Conservation (phyloP, 495 filamentous ascomycete genomes). For the Extremus antarcticus region DNA sequence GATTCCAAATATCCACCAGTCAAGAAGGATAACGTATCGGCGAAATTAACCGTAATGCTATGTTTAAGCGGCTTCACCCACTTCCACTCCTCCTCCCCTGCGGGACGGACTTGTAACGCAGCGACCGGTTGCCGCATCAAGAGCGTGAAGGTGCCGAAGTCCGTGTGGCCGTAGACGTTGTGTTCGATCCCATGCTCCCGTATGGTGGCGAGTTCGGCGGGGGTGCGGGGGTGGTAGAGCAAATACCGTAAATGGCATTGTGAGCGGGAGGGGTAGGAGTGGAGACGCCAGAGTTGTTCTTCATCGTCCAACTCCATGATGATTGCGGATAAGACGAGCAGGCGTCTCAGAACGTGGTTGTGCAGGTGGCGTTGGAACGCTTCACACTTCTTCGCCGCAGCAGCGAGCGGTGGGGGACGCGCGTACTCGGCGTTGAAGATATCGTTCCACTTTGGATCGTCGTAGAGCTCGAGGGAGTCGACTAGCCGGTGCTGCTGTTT, state of each 20-base stretch:
- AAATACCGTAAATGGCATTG: slow-evolving; percentile 44
- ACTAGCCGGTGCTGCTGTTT: not conserved
- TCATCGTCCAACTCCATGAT: slow-evolving; percentile 41
- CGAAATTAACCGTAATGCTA: slow-evolving; percentile 20
- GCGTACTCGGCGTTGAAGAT: slow-evolving; percentile 1
- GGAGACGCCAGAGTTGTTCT: slow-evolving; percentile 37
- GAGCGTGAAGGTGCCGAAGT: slow-evolving; percentile 42
- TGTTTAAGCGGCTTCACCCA: slow-evolving; percentile 21
- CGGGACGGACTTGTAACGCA: slow-evolving; percentile 37
- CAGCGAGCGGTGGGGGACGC: slow-evolving; percentile 5
- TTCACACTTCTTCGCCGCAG: slow-evolving; percentile 32
- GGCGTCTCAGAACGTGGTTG: slow-evolving; percentile 31
- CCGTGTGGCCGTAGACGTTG: slow-evolving; percentile 41
- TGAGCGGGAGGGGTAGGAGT: slow-evolving; percentile 37
- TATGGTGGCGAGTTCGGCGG: slow-evolving; percentile 26
- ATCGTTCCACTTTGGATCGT: slow-evolving; percentile 9
- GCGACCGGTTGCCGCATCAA: slow-evolving; percentile 46
- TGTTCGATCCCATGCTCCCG: slow-evolving; percentile 26
- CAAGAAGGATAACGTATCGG: slow-evolving; percentile 18
- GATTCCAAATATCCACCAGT: slow-evolving; percentile 24
- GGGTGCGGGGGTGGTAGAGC: slow-evolving; percentile 37
- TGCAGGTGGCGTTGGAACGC: slow-evolving; percentile 38
- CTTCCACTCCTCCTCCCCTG: slow-evolving; percentile 19
- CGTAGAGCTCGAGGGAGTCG: slow-evolving; percentile 8
- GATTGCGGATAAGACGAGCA: slow-evolving; percentile 39